Base-by-base conservation (phyloP, 176 grass and related monocot species). In the Hyparrhenia diplandra region DNA sequence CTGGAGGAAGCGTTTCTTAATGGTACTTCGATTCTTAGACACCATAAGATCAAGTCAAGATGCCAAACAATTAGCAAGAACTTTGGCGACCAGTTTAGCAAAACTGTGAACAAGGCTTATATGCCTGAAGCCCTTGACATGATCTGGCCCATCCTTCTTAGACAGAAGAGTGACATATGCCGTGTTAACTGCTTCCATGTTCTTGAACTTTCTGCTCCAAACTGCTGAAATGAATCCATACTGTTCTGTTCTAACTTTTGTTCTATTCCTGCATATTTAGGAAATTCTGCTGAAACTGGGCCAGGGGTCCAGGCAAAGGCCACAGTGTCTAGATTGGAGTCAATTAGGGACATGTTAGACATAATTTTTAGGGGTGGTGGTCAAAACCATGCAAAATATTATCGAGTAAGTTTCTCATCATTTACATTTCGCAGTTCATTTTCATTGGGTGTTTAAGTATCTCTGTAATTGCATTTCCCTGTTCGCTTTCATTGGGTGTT, bases 291-390 rank as follows among this genome's bases (percentile, higher is more conserved):
- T 83, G 88, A 83, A 81, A 85, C 74, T 82, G 80, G 82, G 73
- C 45, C 78, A 62, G 69, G 77, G 64, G 66, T 68, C 23, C 92
- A 89, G 85, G 60, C 88, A n/a, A 95, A 89, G 86, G 84, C 88
- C 7, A 80, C 92, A 18, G 78, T 93, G 27, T 95, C 81, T 85
- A 93, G 92, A 83, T 84, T 98, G 86, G 95, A 93, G 82, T 91
- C 89, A 79, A 88, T 98, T 73, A 91, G 86, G 80, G 90, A 93
- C 52, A 90, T 95, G 29, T 87, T 98, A 63, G 88, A 95, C 77
- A 89, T 93, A 80, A 98, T 94, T 67, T 98, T 98, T 83, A 92
- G 86, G 76, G 92, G 88, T 43, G 95, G 95, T 82, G 78, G 92
- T 74, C 93, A 93, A 89, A 80, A 72, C 76, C 95, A 98, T 89